A percentile compares a stretch with the other conserved stretches of the same genome.
Conservation (phyloP, 2,329 filamentous ascomycete species). For the Neonectria magnoliae region DNA sequence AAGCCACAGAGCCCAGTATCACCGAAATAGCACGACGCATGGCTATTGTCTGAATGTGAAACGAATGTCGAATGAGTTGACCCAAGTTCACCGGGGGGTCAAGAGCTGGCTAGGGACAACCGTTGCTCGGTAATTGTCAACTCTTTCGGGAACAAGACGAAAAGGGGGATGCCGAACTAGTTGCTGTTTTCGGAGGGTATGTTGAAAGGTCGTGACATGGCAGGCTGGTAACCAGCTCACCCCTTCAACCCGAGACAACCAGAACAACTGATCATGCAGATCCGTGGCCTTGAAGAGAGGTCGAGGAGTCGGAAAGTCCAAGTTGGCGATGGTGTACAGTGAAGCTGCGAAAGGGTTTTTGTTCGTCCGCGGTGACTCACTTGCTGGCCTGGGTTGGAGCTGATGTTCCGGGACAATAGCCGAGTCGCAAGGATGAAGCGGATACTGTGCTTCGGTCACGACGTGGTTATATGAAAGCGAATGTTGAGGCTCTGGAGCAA, state of each 20-base stretch:
- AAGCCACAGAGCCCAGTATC: constrained; percentile 33
- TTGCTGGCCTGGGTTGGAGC: background rate
- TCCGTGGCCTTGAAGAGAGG: background rate
- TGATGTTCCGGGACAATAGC: background rate
- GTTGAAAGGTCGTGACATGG: constrained; percentile 13
- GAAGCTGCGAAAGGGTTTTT: background rate
- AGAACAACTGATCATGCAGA: background rate
- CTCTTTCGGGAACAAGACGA: background rate
- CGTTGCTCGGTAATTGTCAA: constrained; percentile 6
- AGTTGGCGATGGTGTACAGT: background rate
- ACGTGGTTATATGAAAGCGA: constrained; percentile 33
- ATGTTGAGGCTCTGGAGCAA: constrained; percentile 29
- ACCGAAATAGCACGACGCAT: constrained; percentile 36
- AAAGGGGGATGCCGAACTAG: background rate
- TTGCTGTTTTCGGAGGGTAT: constrained; percentile 1
- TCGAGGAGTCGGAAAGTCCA: background rate
- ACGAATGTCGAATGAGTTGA: constrained; percentile 5
- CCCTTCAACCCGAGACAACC: background rate
- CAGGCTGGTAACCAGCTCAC: constrained; percentile 1
- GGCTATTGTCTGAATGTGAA: constrained; percentile 20
- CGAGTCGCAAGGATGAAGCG: background rate
- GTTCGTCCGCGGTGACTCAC: background rate
- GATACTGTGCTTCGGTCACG: constrained; percentile 14
- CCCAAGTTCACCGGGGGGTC: constrained; percentile 20
- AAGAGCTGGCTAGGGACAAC: constrained; percentile 11